phyloP scores from a whole-genome alignment of 1,139 yeast species.

The Groenewaldozyma auringiensis region DNA sequence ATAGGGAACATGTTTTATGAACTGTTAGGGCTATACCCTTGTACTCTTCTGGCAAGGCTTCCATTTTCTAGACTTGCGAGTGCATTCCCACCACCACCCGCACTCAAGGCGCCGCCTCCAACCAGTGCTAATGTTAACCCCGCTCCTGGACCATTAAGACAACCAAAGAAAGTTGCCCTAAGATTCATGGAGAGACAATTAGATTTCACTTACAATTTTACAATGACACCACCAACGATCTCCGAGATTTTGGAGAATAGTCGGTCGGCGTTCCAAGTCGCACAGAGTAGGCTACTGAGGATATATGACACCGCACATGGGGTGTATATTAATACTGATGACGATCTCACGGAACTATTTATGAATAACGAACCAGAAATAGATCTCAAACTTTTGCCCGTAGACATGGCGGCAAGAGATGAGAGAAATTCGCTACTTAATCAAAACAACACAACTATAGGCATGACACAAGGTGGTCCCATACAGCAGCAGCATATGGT shows the following conservation, averaged over 20 bases:
- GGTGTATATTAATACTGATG: constrained; percentile 22
- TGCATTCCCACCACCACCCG: constrained; percentile 8
- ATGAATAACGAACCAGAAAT: neutral
- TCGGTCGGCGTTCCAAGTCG: constrained; percentile 53
- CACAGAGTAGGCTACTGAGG: constrained; percentile 33
- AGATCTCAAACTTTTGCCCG: neutral
- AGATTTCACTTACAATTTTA: constrained; percentile 54
- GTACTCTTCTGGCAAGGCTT: constrained; percentile 7
- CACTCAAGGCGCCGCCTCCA: constrained; percentile 1
- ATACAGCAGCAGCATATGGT: no score
- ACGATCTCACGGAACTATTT: constrained; percentile 30
- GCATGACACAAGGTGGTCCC: no score
- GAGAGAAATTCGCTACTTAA: no score
- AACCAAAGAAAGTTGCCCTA: constrained; percentile 32
- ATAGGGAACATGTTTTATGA: constrained; percentile 62
- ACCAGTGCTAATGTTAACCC: neutral
- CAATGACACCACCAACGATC: constrained; percentile 55
- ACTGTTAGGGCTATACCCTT: constrained; percentile 45
- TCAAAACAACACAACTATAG: no score
- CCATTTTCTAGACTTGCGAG: constrained; percentile 13
- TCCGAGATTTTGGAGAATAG: constrained; percentile 65
- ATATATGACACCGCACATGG: constrained; percentile 24
- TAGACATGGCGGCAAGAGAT: no score
- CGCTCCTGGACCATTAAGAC: neutral
- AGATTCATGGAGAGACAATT: constrained; percentile 39